A percentile compares a stretch with the other conserved stretches of the same genome.
Conservation (phyloP, 73 alveolate genomes). For the Paraurostyla sp. region DNA sequence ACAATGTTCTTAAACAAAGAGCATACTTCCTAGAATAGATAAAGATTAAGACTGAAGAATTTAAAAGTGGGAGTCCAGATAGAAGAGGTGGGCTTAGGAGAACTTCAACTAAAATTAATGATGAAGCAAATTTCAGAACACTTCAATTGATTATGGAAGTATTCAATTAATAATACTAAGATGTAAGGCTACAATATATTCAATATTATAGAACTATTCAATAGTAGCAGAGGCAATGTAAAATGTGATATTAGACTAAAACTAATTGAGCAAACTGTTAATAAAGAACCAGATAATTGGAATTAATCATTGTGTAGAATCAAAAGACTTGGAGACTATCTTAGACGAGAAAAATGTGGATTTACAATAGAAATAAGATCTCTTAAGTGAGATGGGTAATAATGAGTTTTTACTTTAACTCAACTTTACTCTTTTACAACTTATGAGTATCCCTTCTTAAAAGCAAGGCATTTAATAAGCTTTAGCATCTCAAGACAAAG, state of each 20-base stretch:
- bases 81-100: neutral
- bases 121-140: neutral
- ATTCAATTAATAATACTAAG: neutral
- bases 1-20: conserved; percentile 29
- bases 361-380: neutral
- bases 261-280: neutral
- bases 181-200: neutral
- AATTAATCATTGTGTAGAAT: neutral
- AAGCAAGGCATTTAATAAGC: no score
- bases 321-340: neutral
- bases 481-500: no score
- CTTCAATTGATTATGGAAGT: neutral
- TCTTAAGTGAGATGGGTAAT: neutral
- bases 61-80: neutral
- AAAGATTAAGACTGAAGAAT: neutral
- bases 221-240: neutral
- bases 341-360: neutral
- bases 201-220: neutral
- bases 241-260: neutral
- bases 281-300: conserved; percentile 11
- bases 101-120: neutral
- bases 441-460: no score
- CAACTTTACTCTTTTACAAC: no score
- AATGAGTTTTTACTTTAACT: no score
- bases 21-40: neutral